Base-by-base conservation (phyloP, 2,329 filamentous ascomycete genomes). In the Phaeophleospora eucalypticola region DNA sequence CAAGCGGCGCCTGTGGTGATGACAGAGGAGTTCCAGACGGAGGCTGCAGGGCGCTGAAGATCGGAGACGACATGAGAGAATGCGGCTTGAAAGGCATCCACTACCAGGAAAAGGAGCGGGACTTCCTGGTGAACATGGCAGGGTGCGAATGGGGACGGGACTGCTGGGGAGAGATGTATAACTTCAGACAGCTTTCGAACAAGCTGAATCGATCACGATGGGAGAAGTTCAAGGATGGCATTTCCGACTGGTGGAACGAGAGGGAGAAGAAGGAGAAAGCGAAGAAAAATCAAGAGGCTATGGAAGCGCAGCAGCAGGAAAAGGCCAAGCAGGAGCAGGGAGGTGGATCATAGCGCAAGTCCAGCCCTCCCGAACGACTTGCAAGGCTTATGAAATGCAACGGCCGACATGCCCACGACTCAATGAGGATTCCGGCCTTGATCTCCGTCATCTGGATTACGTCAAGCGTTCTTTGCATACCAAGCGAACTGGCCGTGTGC, bases 101-200 rank as follows among this genome's bases (percentile, higher is more conserved):
- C 69, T 98, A 98, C 67, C 78, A 86, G 58, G 77, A 93, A 68
- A 76, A 81, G 35, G 89, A 94, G 49, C 81, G 88, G 20, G 93
- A 98, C 67, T 96, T 98, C 63, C 59, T 97, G 38, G 91, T 98
- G 61, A 98, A 96, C 68, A 97, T 98, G 91, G 93, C 93, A 4
- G 93, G 93, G 3, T 98, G 93, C 66, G 86, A 95, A 68, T 97
- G 88, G 86, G 91, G 91, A 3, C 82, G 93, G 41, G 91, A 98
- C 71, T 98, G 93, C 68, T 97, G 91, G 91, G 85, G 84, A 32
- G 93, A 98, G 71, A 96, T 98, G 83, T 95, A 95, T 72, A 85
- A 86, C 66, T 98, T 89, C 72, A 86, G 90, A 43, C 84, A 95
- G 67, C 78, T 95, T 63, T 95, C 89, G 73, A 91, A 95, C 67